Conservation (phyloP, 2,329 filamentous ascomycete genomes). For the Lasiodiplodia theobromae region DNA sequence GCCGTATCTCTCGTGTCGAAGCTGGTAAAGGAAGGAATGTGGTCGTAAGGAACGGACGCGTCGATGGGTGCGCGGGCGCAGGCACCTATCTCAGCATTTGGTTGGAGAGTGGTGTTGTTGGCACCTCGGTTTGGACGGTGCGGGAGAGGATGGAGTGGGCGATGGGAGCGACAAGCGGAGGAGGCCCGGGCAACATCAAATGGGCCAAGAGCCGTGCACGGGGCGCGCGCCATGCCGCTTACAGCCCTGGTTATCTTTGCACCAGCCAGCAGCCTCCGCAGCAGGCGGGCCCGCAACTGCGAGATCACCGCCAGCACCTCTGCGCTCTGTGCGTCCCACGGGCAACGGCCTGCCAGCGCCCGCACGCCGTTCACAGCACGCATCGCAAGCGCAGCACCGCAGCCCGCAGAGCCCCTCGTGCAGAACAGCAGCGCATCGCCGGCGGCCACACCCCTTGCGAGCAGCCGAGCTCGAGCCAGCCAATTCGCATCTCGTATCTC, state of each 20-base stretch:
- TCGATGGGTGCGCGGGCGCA: constrained; percentile 26
- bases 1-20: constrained; percentile 27
- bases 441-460: constrained; percentile 18
- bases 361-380: not conserved
- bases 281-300: constrained; percentile 21
- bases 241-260: constrained; percentile 18
- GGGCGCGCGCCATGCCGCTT: constrained; percentile 24
- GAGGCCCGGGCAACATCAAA: constrained; percentile 27
- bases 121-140: constrained; percentile 25
- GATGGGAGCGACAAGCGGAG: constrained; percentile 27
- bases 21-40: constrained; percentile 25
- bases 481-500: constrained; percentile 26
- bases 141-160: constrained; percentile 26
- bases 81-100: constrained; percentile 29
- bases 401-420: not conserved
- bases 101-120: constrained; percentile 24
- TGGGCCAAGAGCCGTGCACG: constrained; percentile 17
- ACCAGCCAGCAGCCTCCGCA: constrained; percentile 15
- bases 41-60: constrained; percentile 30
- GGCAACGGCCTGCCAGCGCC: constrained; percentile 1
- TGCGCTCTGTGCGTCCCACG: constrained; percentile 21
- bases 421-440: not conserved
- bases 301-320: constrained; percentile 27
- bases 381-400: not conserved
- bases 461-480: constrained; percentile 25